phyloP scores from a whole-genome alignment of 2,329 filamentous ascomycete genomes.

The Rhynchosporium secalis region DNA sequence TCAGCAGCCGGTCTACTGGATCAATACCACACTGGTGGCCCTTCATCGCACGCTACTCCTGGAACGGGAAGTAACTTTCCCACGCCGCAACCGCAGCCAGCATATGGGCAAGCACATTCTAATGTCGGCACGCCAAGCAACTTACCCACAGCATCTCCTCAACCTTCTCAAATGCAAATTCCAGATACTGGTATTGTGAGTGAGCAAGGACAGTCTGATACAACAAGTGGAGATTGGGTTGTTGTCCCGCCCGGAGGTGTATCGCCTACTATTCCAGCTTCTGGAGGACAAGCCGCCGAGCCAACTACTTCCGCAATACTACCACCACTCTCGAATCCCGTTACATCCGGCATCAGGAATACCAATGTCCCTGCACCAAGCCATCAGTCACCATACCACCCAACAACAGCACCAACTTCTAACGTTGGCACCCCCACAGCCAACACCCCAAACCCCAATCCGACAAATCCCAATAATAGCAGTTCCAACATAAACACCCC shows the following conservation, averaged over 20 bases:
- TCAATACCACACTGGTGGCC: conserved; percentile 61
- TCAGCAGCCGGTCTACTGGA: conserved; percentile 66
- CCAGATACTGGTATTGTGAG: conserved; percentile 18
- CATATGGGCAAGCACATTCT: conserved; percentile 57
- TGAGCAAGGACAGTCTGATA: conserved; percentile 37
- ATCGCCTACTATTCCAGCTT: conserved; percentile 35
- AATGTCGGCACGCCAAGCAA: conserved; percentile 57
- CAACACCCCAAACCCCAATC: conserved; percentile 17
- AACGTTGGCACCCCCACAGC: conserved; percentile 10
- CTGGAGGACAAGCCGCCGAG: conserved; percentile 27
- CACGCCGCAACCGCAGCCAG: conserved; percentile 52
- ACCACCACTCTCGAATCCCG: conserved; percentile 3
- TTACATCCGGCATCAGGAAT: conserved; percentile 7
- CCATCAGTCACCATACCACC: conserved; percentile 4
- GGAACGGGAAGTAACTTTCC: conserved; percentile 46
- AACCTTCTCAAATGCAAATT: conserved; percentile 35
- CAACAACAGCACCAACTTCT: conserved; percentile 2
- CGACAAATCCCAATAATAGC: background rate
- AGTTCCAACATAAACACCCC: conserved; percentile 28
- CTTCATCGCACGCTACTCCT: conserved; percentile 61
- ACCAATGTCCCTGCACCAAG: background rate
- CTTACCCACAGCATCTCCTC: conserved; percentile 47
- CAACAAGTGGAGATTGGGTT: conserved; percentile 68
- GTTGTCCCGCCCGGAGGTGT: conserved; percentile 66
- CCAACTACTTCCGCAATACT: conserved; percentile 3